phyloP scores from a whole-genome alignment of 2,329 filamentous ascomycete species.

The Phaeosphaeria sp. region DNA sequence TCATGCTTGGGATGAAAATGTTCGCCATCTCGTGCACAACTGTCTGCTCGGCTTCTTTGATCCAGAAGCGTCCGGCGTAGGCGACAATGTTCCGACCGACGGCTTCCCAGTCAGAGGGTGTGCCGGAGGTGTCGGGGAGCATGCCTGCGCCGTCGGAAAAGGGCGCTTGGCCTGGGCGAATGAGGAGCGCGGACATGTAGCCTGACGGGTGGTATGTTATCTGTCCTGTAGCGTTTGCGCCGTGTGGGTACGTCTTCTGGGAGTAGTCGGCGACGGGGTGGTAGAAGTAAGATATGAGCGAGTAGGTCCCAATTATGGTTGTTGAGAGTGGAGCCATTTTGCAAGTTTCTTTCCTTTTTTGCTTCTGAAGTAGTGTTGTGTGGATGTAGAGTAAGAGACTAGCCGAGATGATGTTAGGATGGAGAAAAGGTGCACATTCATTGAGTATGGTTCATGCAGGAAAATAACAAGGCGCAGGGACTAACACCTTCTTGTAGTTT shows the following conservation, averaged over 20 bases:
- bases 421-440: too few species aligned
- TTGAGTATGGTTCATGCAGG: too few species aligned
- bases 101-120: slow-evolving; percentile 12
- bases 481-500: too few species aligned
- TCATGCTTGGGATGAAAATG: slow-evolving; percentile 1
- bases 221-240: slow-evolving; percentile 44
- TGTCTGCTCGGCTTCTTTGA: slow-evolving; percentile 2
- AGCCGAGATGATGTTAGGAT: too few species aligned
- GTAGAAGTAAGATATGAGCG: slow-evolving; percentile 12
- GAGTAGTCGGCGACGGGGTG: slow-evolving; percentile 2
- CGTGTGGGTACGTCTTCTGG: slow-evolving; percentile 40
- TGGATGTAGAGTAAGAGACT: too few species aligned
- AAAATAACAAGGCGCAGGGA: too few species aligned
- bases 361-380: not conserved
- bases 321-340: not conserved
- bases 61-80: slow-evolving; percentile 13
- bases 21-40: slow-evolving; percentile 9
- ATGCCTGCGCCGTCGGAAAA: slow-evolving; percentile 12
- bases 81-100: slow-evolving; percentile 15
- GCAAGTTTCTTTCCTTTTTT: too few species aligned
- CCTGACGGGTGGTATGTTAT: slow-evolving; percentile 50
- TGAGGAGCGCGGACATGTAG: slow-evolving; percentile 48
- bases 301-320: slow-evolving; percentile 14
- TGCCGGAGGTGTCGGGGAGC: slow-evolving; percentile 2
- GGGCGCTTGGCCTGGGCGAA: slow-evolving; percentile 41